These are phyloP conservation scores for Onygenales sp. DNA, from an alignment of 2,329 filamentous ascomycete species.

Conservation along the genomic window DNA sequence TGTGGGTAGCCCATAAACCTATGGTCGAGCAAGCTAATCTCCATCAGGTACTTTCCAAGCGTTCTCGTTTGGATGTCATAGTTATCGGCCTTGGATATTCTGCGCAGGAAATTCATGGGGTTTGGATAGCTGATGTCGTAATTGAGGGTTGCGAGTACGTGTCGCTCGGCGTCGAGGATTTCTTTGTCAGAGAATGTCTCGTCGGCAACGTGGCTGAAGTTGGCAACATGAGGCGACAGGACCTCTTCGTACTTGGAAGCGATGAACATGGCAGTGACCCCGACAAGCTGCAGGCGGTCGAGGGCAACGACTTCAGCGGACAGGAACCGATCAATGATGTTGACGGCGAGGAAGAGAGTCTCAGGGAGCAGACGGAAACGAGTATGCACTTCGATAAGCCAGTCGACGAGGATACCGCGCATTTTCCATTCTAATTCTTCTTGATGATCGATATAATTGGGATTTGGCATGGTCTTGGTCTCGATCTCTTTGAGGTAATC, in stretches of 20 bases:
- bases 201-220: conserved; percentile 94
- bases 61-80: conserved; percentile 98
- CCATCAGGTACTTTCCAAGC: conserved; percentile 93
- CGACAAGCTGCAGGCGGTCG: conserved; percentile 95
- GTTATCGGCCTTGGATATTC: conserved; percentile 98
- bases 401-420: conserved; percentile 94
- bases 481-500: conserved; percentile 82
- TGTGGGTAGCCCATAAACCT: conserved; percentile 84
- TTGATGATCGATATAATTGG: conserved; percentile 94
- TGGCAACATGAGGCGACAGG: conserved; percentile 88
- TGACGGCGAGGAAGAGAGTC: conserved; percentile 88
- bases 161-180: conserved; percentile 94
- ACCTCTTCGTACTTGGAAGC: conserved; percentile 98
- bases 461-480: conserved; percentile 64
- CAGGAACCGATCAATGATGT: conserved; percentile 95
- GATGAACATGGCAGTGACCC: conserved; percentile 89
- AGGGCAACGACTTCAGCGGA: conserved; percentile 90
- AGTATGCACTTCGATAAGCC: conserved; percentile 91
- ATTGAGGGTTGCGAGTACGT: conserved; percentile 80
- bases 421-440: conserved; percentile 97
- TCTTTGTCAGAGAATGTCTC: conserved; percentile 92
- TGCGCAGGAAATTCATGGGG: conserved; percentile 98
- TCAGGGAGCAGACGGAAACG: conserved; percentile 87
- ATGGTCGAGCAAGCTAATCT: conserved; percentile 92
- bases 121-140: conserved; percentile 98